phyloP scores from a whole-genome alignment of 2,329 filamentous ascomycete species.

The Zasmidium cellare region DNA sequence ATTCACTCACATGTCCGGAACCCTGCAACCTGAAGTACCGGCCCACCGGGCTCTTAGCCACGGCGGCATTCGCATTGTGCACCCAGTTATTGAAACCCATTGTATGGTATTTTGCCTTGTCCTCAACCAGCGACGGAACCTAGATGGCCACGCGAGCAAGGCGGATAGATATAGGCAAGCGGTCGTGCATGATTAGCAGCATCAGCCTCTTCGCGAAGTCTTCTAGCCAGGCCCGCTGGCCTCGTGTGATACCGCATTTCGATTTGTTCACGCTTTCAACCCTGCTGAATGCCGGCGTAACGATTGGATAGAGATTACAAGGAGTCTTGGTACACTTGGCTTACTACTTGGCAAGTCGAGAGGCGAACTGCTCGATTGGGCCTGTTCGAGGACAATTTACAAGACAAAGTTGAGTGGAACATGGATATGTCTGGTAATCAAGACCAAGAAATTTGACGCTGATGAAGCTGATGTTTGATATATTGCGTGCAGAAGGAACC shows the following conservation, averaged over 20 bases:
- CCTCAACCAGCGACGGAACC: background rate
- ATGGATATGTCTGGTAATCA: background rate
- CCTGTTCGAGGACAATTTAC: background rate
- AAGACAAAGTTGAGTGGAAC: background rate
- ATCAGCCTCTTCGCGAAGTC: background rate
- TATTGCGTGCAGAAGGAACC: background rate
- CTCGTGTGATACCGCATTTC: background rate
- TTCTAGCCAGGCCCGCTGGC: background rate
- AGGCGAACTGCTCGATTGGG: no score
- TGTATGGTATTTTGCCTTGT: background rate
- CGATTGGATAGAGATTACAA: background rate
- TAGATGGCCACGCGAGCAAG: background rate
- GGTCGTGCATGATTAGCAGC: background rate
- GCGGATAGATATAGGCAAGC: background rate
- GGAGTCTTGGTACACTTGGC: background rate
- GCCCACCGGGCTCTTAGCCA: constrained; percentile 67
- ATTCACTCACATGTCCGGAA: constrained; percentile 67
- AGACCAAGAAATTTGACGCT: background rate
- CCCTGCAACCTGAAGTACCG: constrained; percentile 78
- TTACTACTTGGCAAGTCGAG: background rate
- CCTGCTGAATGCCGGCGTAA: background rate
- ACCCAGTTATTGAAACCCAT: constrained; percentile 25
- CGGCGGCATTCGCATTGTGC: constrained; percentile 38
- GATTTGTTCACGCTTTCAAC: background rate
- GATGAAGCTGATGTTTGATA: background rate